Evolutionary conservation across 2,329 filamentous ascomycete species (phyloP).

Genomic region (Microdochium trichocladiopsis): DNA sequence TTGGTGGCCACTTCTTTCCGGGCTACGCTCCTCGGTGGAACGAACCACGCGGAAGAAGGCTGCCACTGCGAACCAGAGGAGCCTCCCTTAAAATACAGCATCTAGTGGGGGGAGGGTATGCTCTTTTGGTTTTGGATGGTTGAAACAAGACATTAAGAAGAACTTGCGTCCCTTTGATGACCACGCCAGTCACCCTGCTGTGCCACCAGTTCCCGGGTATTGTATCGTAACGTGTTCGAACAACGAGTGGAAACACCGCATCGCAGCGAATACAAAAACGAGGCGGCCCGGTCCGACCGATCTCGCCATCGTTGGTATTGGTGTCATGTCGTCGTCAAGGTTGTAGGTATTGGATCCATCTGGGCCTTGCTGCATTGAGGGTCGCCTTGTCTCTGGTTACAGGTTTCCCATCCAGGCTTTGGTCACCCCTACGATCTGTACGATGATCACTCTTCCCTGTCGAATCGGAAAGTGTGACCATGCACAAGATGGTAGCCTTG

Average conservation of each 20-base stretch:
- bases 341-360: neutral
- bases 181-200: slow-evolving; percentile 13
- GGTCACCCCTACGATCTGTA: too few relatives aligned
- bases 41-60: slow-evolving; percentile 7
- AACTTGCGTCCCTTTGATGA: slow-evolving; percentile 15
- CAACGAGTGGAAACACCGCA: slow-evolving; percentile 11
- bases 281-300: neutral
- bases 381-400: too few relatives aligned
- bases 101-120: slow-evolving; percentile 16
- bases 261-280: slow-evolving; percentile 1
- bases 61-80: slow-evolving; percentile 8
- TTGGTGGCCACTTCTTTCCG: neutral
- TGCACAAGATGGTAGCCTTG: neutral
- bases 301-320: neutral
- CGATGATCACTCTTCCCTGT: neutral
- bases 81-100: slow-evolving; percentile 25
- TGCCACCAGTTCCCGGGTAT: slow-evolving; percentile 20
- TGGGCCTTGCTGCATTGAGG: neutral
- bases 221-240: slow-evolving; percentile 18
- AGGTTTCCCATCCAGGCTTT: too few relatives aligned
- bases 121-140: slow-evolving; percentile 9
- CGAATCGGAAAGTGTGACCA: too few relatives aligned
- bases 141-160: slow-evolving; percentile 10
- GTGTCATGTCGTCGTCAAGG: neutral
- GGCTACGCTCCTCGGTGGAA: neutral